Conservation (phyloP, 257 asterid species). For the Solanum chmielewskii region DNA sequence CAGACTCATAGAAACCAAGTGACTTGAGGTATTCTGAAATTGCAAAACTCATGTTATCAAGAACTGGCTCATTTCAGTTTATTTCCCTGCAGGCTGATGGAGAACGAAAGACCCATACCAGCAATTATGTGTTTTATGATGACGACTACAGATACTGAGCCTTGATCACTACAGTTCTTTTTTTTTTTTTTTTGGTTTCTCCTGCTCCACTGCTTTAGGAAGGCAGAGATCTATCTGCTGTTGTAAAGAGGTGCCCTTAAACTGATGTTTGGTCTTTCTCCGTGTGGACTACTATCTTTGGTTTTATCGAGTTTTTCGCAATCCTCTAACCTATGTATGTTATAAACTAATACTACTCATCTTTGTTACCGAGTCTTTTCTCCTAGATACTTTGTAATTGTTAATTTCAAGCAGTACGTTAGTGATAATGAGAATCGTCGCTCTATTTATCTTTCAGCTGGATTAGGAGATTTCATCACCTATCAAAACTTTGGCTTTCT, state of each 20-base stretch:
- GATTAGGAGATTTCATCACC: neutral
- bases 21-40: neutral
- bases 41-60: neutral
- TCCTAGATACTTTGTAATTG: neutral
- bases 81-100: conserved; percentile 37
- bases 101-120: conserved; percentile 26
- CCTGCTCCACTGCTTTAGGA: neutral
- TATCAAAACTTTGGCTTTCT: neutral
- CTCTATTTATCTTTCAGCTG: neutral
- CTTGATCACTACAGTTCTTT: neutral
- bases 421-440: neutral
- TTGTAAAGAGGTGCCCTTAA: conserved; percentile 24
- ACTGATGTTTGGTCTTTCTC: neutral
- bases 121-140: conserved; percentile 23
- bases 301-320: neutral
- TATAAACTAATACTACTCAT: neutral
- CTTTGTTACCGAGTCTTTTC: neutral
- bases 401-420: neutral
- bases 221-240: neutral
- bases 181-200: neutral
- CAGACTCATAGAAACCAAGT: neutral
- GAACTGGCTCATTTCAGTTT: neutral
- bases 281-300: neutral
- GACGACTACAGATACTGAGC: conserved; percentile 52
- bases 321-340: neutral